Percentiles rank a stretch among this genome's conserved stretches.
These are phyloP conservation scores for Myxozyma geophila DNA, from an alignment of 805 yeast genomes.

Conservation along the genomic window DNA sequence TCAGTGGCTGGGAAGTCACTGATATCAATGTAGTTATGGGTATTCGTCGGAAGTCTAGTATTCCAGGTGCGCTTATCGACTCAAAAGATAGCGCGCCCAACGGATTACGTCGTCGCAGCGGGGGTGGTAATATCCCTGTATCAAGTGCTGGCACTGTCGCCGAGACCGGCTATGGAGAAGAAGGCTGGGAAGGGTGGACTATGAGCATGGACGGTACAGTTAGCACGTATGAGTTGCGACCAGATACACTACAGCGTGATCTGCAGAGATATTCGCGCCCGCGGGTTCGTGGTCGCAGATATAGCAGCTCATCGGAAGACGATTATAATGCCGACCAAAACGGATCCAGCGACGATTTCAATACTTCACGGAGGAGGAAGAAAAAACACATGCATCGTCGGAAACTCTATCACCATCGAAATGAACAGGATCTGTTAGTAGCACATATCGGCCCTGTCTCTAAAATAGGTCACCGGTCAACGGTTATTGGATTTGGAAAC, in stretches of 20 bases:
- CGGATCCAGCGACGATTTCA: not conserved
- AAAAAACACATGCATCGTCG: not conserved
- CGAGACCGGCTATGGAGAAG: slow-evolving; percentile 4
- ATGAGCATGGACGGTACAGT: slow-evolving; percentile 70
- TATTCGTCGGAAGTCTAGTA: slow-evolving; percentile 46
- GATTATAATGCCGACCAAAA: slow-evolving; percentile 11
- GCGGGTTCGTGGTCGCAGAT: slow-evolving; percentile 2
- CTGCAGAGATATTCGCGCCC: slow-evolving; percentile 14
- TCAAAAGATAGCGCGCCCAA: not conserved
- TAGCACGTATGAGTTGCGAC: slow-evolving; percentile 61
- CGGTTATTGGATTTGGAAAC: slow-evolving; percentile 76
- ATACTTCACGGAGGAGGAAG: not conserved
- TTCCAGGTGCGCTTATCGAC: not conserved
- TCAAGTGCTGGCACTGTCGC: not conserved
- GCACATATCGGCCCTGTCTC: slow-evolving; percentile 64
- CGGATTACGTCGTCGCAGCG: slow-evolving; percentile 3
- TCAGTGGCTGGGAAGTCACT: slow-evolving; percentile 80
- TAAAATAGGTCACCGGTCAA: slow-evolving; percentile 77
- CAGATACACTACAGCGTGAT: slow-evolving; percentile 17
- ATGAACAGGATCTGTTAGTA: slow-evolving; percentile 45
- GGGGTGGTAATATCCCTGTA: not conserved
- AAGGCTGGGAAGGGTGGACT: slow-evolving; percentile 79
- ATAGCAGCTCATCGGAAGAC: slow-evolving; percentile 22
- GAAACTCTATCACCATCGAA: slow-evolving; percentile 8
- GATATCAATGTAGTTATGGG: slow-evolving; percentile 81